phyloP scores from a whole-genome alignment of 2,329 filamentous ascomycete genomes.

The Stachybotrys chlorohalonatus region DNA sequence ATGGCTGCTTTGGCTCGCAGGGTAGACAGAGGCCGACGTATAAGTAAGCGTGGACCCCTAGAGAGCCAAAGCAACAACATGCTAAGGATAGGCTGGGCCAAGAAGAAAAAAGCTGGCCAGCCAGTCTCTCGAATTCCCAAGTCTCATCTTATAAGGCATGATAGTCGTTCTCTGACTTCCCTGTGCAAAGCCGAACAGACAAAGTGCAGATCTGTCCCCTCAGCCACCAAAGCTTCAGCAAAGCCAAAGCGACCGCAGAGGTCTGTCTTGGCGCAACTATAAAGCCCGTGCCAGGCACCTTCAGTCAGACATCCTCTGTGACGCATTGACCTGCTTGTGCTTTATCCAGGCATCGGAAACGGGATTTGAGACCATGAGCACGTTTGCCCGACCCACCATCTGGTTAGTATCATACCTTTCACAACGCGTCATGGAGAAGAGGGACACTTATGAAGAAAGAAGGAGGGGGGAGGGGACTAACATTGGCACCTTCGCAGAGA shows the following conservation, averaged over 20 bases:
- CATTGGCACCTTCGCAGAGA: conserved; percentile 55
- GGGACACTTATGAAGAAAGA: not conserved
- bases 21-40: not conserved
- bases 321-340: not conserved
- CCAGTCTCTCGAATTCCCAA: not conserved
- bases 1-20: not conserved
- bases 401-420: conserved; percentile 34
- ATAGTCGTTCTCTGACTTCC: not conserved
- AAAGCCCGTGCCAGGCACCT: not conserved
- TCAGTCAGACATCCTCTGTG: not conserved
- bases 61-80: not conserved
- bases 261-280: not conserved
- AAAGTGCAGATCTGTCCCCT: not conserved
- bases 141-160: not conserved
- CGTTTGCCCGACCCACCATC: conserved; percentile 7
- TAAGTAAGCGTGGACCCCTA: not conserved
- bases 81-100: not conserved
- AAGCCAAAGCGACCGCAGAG: not conserved
- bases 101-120: not conserved
- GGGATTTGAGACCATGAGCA: conserved; percentile 9
- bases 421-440: not conserved
- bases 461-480: conserved; percentile 22
- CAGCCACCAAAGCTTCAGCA: not conserved
- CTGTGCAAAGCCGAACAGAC: not conserved
- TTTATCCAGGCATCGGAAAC: conserved; percentile 7